Evolutionary conservation across 2,329 filamentous ascomycete species (phyloP), one percentile per base, ranked within the genome.

Genomic region (Diplodia sapinea): DNA sequence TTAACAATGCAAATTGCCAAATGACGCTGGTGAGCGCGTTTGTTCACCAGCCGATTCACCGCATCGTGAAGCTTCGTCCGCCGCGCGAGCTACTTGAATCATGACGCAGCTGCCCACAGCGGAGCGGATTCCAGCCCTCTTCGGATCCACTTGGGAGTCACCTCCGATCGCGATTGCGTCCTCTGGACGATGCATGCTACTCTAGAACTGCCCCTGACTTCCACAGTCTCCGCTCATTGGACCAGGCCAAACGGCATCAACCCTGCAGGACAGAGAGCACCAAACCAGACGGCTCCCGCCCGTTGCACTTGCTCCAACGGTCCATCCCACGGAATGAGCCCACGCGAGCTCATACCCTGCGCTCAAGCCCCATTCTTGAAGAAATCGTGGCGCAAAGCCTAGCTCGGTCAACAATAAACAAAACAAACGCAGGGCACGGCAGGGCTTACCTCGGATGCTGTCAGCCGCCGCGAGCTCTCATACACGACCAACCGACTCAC

Each of bases 401-500:
- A 15, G 31, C 36, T 11, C 43, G 17, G 59, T 63, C 59, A 63
- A 51, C 36, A 51, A 33, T 26, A 43, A 38, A 6, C 38, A 51
- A 17, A 38, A 52, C 8, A 43, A 20, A 17, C 47, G 20, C 12
- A 31, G 31, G 7, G 9, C 31, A 51, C 20, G 43, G 31, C 29
- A 6, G 52, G 15, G n/a, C 66, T 56, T 71, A 87, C 90, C 82
- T 90, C 78, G 66, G 82, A 81, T 56, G 94, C 93, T 15, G 86
- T 89, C 70, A 90, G 80, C 71, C 95, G 86, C 49, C 82, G 78
- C 13, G 84, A 81, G 74, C 86, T 90, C 76, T 96, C 89, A 79
- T 91, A 99, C 55, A 83, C 83, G 13, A 99, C 85, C 70, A 97
- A 78, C 5, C 81, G 82, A 49, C 82, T 83, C 11, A 96, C 87